Percentiles rank a stretch among this genome's conserved stretches.
Conservation (phyloP, 345 rosid species). For the Lumnitzera racemosa region DNA sequence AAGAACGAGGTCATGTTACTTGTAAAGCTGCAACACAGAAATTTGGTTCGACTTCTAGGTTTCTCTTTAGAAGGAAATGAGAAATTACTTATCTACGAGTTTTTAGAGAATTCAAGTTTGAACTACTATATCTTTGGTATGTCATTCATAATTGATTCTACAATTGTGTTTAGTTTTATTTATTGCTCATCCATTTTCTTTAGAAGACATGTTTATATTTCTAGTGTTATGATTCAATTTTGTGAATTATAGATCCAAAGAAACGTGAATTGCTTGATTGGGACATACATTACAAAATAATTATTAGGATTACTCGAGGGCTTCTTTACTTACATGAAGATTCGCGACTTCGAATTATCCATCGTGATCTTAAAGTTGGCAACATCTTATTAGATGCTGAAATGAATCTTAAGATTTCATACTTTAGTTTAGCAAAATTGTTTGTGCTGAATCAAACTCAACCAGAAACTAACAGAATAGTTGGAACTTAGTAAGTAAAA, state of each 20-base stretch:
- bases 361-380: constrained; percentile 40
- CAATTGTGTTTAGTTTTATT: background rate
- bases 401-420: constrained; percentile 38
- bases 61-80: constrained; percentile 29
- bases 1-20: constrained; percentile 30
- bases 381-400: constrained; percentile 34
- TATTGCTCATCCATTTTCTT: no score
- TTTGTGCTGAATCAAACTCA: constrained; percentile 32
- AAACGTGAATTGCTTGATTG: constrained; percentile 15
- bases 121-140: constrained; percentile 33
- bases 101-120: constrained; percentile 27
- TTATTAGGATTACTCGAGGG: constrained; percentile 35
- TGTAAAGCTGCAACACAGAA: constrained; percentile 33
- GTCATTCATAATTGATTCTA: background rate
- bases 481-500: constrained; percentile 35
- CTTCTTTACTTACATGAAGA: constrained; percentile 45
- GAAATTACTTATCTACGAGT: constrained; percentile 36
- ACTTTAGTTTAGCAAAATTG: constrained; percentile 44
- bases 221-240: background rate
- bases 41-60: constrained; percentile 30
- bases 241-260: constrained; percentile 9
- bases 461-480: constrained; percentile 20
- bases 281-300: constrained; percentile 30
- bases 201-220: background rate
- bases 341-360: constrained; percentile 33